Base-by-base conservation (phyloP, 2,329 filamentous ascomycete species). In the Dothiorella sarmentorum region DNA sequence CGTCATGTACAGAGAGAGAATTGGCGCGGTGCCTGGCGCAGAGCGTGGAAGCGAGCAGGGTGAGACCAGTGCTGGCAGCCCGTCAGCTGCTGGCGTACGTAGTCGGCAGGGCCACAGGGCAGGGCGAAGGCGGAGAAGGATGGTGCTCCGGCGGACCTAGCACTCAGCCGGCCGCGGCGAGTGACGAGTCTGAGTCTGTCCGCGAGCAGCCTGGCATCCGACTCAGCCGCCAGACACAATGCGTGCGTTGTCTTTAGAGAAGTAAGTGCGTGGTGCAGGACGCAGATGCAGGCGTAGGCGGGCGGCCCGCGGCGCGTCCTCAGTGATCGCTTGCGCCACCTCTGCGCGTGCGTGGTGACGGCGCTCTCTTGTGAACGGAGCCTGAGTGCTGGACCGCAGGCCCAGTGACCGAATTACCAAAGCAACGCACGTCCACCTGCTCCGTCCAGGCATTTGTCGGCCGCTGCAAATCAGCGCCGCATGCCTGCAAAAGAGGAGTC, bases 401-500 rank as follows among this genome's bases (percentile, higher is more conserved):
- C 20, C 33, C 49, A 53, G 24, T 38, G 40, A 35, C 20, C 43
- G 52, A 56, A 51, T 58, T 58, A 42, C 43, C 44, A 51, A 42
- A 51, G 56, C 44, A 58, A 51, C 44, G 44, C 33, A 51, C 43
- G 53, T 35, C 40, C 31, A 18, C 20, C 51, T 43, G 53, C 38
- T 9, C 51, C 13, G 42, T 22, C 55, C 55, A 35, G 27, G 40
- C 56, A 38, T 51, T 42, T 29, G 20, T 58, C 22, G 24, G 26
- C 45, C 27, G 26, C 26, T 59, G 44, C 56, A 42, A 52, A 58
- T 58, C 44, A 37, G 44, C 56, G n/a, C n/a, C n/a, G 24, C 56
- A 58, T 47, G 43, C 55, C 33, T 49, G 55, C 55, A 49, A 58
- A 55, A 47, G 55, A 58, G 43, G 56, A 58, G 56, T 40, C 43